Evolutionary conservation across 83 land plant genomes (phyloP), one percentile per base, ranked within the genome.

Genomic region (Picea abies): DNA sequence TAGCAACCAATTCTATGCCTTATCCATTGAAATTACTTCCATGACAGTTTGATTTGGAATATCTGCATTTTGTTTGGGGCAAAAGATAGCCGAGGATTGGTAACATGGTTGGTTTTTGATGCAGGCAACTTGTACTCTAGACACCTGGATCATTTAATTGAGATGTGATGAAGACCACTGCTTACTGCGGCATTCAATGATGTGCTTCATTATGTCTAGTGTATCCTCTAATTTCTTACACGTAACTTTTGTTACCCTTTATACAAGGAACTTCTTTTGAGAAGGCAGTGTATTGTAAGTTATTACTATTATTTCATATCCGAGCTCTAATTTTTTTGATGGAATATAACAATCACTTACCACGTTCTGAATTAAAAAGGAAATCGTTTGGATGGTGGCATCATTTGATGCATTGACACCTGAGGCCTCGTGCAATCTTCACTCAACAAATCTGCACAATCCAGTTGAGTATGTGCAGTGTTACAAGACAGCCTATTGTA

Each of bases 141-240:
- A n/a, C 56, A 41, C 1, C 56, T 44, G 56, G 56, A 72, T 44
- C 37, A 41, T 72, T 72, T 72, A 6, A 32, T 72, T n/a, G 9
- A 44, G 76, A 72, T 72, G 16, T 72, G 56, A 44, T 44, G 56
- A 72, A 72, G 44, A 49, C 56, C 76, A 41, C 25, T 47, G 19
- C 8, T 72, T 47, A 49, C 19, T 69, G 52, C 4, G 29, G 3
- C 11, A 11, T 44, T 44, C 17, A 49, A 52, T n/a, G 41, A 72
- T 72, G 47, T 72, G 76, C 76, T 41, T 72, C 25, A 41, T 44
- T n/a, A 72, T 72, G 76, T 39, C 76, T 41, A 5, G 23, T 72
- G 76, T 72, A 72, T 4, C 58, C 76, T 72, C 32, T 72, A 41
- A 17, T 35, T 35, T 20, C 56, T 39, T n/a, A 20, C 5, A 44